Base-by-base conservation (phyloP, 176 grass and related monocot genomes). In the Oryza coarctata region DNA sequence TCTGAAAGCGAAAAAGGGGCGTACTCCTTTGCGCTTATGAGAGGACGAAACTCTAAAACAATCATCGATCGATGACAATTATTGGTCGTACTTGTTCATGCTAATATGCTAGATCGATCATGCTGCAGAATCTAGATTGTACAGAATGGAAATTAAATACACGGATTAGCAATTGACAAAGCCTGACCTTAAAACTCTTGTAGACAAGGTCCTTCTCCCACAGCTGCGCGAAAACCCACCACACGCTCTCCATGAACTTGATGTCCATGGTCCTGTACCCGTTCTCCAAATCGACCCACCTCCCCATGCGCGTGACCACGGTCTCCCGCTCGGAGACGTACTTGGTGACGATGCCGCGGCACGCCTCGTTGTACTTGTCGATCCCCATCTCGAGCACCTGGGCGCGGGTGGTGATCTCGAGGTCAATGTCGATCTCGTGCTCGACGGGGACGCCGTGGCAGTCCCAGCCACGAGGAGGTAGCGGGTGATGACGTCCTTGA, bases 361-460 rank as follows among this genome's bases (percentile, higher is more conserved):
- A 98, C 5, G 83, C 78, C 40, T 90, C 92, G 74, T 98, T 98
- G 84, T 98, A 98, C 39, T 84, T 87, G 63, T 23, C 90, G 52
- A 98, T 93, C 74, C 90, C 95, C 84, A 94, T 86, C 78, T 92
- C 88, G 78, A 98, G 85, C 64, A 99, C 93, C 73, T 99, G 88
- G 91, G 91, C 15, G 91, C 83, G 82, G 3, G 78, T 88, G 74
- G 82, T 90, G 88, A 95, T 90, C 61, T 76, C 60, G 25, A 91
- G 84, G 1, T 49, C 39, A 49, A 81, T 93, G 84, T 98, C 96
- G 73, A 98, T 95, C 88, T 95, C 93, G 73, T 87, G 95, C 82
- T 98, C 93, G 25, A 98, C 93, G n/a, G 96, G 96, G 29, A 98
- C 78, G 23, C 96, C 96, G 78, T 98, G 96, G 72, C 96, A 98